Evolutionary conservation across 176 grass and related monocot species (phyloP).

Genomic region (Pontederia crassipes): DNA sequence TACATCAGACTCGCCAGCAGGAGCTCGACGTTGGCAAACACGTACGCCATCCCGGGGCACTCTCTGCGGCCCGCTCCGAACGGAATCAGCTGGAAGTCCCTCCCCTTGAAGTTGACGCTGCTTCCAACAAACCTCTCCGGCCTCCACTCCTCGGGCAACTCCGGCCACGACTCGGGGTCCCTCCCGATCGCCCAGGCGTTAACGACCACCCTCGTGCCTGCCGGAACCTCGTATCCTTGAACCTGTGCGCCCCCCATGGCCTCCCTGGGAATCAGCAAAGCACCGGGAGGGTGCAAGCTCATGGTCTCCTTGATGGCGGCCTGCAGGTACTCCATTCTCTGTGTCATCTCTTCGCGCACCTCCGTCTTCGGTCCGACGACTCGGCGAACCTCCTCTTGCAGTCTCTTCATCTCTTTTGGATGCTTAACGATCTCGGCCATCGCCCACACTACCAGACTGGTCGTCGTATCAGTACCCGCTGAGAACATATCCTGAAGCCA

Average conservation of each 20-base stretch:
- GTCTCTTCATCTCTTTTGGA: conserved; percentile 35
- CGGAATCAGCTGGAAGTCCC: background rate
- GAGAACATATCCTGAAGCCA: conserved; percentile 28
- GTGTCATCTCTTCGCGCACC: conserved; percentile 8
- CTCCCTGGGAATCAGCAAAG: background rate
- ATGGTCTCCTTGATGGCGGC: conserved; percentile 9
- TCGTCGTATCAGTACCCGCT: conserved; percentile 27
- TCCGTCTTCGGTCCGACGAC: conserved; percentile 20
- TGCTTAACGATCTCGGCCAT: conserved; percentile 34
- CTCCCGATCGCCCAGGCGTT: background rate
- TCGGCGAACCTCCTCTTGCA: background rate
- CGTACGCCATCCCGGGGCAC: background rate
- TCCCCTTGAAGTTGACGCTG: background rate
- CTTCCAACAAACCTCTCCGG: conserved; percentile 25
- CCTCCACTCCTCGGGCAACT: conserved; percentile 23
- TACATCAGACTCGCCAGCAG: too few species aligned
- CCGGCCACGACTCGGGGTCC: conserved; percentile 16
- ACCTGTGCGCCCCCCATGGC: conserved; percentile 22
- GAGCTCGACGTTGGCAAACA: background rate
- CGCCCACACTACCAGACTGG: conserved; percentile 1
- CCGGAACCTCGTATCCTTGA: conserved; percentile 29
- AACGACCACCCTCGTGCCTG: background rate
- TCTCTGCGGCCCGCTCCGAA: background rate
- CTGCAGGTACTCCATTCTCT: conserved; percentile 19
- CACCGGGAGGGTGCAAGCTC: too few species aligned